phyloP scores from a whole-genome alignment of 331 rosid species.

The Phaseolus coccineus region DNA sequence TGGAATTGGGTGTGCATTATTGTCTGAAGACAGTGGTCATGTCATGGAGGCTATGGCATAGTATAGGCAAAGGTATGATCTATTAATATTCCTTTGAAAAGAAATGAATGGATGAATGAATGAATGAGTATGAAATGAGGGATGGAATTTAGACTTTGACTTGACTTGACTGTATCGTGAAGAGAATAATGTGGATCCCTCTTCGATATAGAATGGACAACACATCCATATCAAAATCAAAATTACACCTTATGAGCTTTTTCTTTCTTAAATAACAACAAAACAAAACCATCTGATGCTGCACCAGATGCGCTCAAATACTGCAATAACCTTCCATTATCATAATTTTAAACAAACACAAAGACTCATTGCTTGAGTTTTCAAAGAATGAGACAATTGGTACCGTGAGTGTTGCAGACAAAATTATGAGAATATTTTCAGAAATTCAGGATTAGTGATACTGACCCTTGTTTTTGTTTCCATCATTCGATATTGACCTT shows the following conservation, averaged over 20 bases:
- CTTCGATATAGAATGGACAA: constrained; percentile 8
- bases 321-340: too few species aligned
- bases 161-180: constrained; percentile 12
- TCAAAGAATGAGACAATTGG: not conserved
- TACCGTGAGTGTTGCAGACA: not conserved
- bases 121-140: not conserved
- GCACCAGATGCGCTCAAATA: too few species aligned
- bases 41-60: constrained; percentile 19
- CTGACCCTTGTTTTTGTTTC: not conserved
- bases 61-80: constrained; percentile 4
- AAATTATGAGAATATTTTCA: not conserved
- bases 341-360: not conserved
- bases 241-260: not conserved
- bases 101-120: not conserved
- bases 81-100: constrained; percentile 23
- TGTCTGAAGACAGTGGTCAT: not conserved
- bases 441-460: not conserved
- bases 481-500: not conserved
- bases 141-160: constrained; percentile 32
- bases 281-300: not conserved
- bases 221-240: not conserved
- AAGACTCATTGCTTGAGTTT: not conserved
- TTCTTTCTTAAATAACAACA: not conserved
- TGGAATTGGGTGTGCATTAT: not conserved
- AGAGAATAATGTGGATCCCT: constrained; percentile 14